Conservation (phyloP, 129 eudicot genomes). For the Pseudognaphalium luteoalbum region DNA sequence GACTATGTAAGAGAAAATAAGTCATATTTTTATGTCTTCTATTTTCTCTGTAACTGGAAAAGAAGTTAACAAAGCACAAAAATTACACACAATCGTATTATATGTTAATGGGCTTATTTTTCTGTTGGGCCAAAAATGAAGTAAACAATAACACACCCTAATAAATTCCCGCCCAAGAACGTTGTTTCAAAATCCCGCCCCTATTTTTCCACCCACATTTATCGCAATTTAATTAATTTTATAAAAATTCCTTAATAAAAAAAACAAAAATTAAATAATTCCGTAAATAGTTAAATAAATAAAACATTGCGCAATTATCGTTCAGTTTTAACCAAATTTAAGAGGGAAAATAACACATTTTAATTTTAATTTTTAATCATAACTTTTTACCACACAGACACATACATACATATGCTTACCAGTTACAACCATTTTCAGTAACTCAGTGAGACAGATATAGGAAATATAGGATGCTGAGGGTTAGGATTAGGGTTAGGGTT, state of each 20-base stretch:
- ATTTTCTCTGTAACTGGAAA: no score
- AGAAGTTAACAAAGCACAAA: no score
- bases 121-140: constrained; percentile 1
- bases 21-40: no score
- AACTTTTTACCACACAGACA: constrained; percentile 18
- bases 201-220: constrained; percentile 15
- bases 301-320: neutral
- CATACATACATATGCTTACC: neutral
- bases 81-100: no score
- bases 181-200: constrained; percentile 29
- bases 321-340: constrained; percentile 7
- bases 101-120: neutral
- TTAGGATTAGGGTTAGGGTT: constrained; percentile 31
- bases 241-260: no score
- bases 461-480: neutral
- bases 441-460: neutral
- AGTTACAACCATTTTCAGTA: neutral
- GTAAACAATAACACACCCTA: constrained; percentile 2
- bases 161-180: constrained; percentile 37
- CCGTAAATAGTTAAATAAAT: neutral
- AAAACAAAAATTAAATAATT: neutral
- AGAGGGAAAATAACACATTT: neutral
- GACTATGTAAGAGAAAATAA: no score
- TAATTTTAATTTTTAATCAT: constrained; percentile 3
- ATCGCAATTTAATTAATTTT: constrained; percentile 24